Evolutionary conservation across 78 protist species (phyloP).

Genomic region (Dictyostelium brefeldianum): DNA sequence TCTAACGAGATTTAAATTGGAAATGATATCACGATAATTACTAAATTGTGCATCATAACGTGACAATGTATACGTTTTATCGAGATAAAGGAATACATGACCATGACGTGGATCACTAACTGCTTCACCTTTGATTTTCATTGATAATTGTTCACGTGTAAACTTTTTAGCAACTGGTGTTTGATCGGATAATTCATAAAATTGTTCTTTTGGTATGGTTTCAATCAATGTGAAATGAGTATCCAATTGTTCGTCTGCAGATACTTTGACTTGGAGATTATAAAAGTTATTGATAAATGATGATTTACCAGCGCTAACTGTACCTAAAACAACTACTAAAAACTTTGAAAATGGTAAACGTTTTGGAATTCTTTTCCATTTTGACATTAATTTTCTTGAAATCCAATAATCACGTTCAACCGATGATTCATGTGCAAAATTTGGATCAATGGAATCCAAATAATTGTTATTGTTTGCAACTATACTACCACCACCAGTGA

Average conservation of each 20-base stretch:
- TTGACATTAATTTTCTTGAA: constrained; percentile 59
- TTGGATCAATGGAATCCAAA: background rate
- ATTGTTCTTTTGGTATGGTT: constrained; percentile 69
- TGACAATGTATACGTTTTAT: constrained; percentile 48
- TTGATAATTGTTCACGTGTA: constrained; percentile 33
- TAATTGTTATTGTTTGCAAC: background rate
- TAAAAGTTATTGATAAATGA: constrained; percentile 79
- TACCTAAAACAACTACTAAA: constrained; percentile 75
- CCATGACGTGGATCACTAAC: constrained; percentile 79
- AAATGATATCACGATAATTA: constrained; percentile 61
- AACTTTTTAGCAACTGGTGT: background rate
- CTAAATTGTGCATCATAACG: constrained; percentile 80
- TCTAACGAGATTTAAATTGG: constrained; percentile 57
- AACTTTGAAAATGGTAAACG: constrained; percentile 75
- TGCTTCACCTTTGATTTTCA: constrained; percentile 52
- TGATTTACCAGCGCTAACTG: constrained; percentile 71
- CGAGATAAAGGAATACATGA: constrained; percentile 73
- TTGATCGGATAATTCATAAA: constrained; percentile 37
- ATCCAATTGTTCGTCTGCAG: constrained; percentile 75
- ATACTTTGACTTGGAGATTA: constrained; percentile 54
- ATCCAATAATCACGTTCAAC: constrained; percentile 80
- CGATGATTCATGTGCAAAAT: constrained; percentile 16
- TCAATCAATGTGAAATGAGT: constrained; percentile 80
- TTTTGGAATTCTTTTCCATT: constrained; percentile 76
- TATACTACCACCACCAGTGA: background rate